Percentiles rank a stretch among this genome's conserved stretches.
phyloP scores from a whole-genome alignment of 2,329 filamentous ascomycete genomes.

The Orbilia oligospora region DNA sequence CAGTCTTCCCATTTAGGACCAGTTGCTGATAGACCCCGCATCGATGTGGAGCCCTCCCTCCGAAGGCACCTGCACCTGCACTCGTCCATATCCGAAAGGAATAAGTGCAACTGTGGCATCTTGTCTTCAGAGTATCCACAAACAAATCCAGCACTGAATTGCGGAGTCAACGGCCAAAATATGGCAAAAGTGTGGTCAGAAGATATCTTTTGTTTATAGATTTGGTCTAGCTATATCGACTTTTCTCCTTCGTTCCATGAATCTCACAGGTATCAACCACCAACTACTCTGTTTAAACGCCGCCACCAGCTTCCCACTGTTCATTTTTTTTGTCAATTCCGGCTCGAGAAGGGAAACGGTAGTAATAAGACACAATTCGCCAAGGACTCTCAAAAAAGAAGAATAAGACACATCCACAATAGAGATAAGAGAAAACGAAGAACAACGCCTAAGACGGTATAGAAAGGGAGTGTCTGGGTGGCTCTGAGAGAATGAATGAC shows the following conservation, averaged over 20 bases:
- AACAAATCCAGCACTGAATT: background rate
- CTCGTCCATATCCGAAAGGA: slow-evolving; percentile 7
- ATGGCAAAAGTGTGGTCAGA: slow-evolving; percentile 2
- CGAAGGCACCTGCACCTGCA: slow-evolving; percentile 6
- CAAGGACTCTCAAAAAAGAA: slow-evolving; percentile 20
- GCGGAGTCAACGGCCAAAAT: background rate
- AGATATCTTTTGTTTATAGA: slow-evolving; percentile 32
- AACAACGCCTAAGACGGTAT: slow-evolving; percentile 38
- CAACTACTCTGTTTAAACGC: background rate
- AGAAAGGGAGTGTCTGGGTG: slow-evolving; percentile 35
- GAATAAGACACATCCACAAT: slow-evolving; percentile 11
- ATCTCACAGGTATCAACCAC: slow-evolving; percentile 19
- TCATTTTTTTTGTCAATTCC: slow-evolving; percentile 16
- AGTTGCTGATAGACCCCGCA: slow-evolving; percentile 13
- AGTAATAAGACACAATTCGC: slow-evolving; percentile 36
- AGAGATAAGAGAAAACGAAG: slow-evolving; percentile 18
- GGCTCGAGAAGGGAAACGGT: slow-evolving; percentile 19
- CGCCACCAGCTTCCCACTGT: slow-evolving; percentile 1
- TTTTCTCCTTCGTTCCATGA: slow-evolving; percentile 12
- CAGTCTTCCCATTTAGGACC: slow-evolving; percentile 2
- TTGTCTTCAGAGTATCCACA: background rate
- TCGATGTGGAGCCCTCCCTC: slow-evolving; percentile 8
- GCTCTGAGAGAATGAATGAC: slow-evolving; percentile 38
- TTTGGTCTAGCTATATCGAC: slow-evolving; percentile 31
- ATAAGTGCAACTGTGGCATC: slow-evolving; percentile 29